These are phyloP conservation scores for Stachybotrys echinatus DNA, from an alignment of 2,329 filamentous ascomycete genomes.

Conservation along the genomic window DNA sequence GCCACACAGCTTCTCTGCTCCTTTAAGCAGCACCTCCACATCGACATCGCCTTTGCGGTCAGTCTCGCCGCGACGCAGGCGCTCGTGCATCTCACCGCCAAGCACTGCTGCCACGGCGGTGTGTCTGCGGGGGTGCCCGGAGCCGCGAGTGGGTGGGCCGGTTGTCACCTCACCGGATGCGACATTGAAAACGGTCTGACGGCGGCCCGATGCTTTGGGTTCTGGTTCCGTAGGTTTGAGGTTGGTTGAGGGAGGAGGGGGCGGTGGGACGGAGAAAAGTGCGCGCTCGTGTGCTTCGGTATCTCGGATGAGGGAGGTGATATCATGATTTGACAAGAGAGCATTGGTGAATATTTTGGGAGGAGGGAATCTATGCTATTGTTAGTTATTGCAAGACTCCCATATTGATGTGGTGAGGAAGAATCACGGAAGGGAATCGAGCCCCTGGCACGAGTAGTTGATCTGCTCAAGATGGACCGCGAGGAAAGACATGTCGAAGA, in stretches of 20 bases:
- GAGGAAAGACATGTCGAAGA: constrained; percentile 58
- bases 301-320: constrained; percentile 89
- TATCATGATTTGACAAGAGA: constrained; percentile 81
- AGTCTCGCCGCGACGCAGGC: constrained; percentile 58
- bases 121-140: constrained; percentile 57
- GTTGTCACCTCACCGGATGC: constrained; percentile 58
- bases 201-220: constrained; percentile 36
- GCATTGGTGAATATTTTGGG: constrained; percentile 97
- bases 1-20: constrained; percentile 83
- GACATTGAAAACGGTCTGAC: constrained; percentile 63
- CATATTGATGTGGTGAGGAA: neutral
- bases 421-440: constrained; percentile 66
- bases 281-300: constrained; percentile 93
- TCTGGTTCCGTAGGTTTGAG: constrained; percentile 29
- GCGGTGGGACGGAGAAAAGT: constrained; percentile 83
- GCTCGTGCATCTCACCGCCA: constrained; percentile 78
- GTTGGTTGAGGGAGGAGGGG: constrained; percentile 50
- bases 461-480: constrained; percentile 73
- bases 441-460: constrained; percentile 67
- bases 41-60: constrained; percentile 65
- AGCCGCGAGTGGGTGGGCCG: constrained; percentile 39
- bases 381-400: constrained; percentile 1
- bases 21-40: constrained; percentile 75
- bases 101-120: constrained; percentile 88
- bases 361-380: constrained; percentile 68